These are phyloP conservation scores for Pseudopithomyces chartarum DNA, from an alignment of 2,329 filamentous ascomycete genomes.

Conservation along the genomic window DNA sequence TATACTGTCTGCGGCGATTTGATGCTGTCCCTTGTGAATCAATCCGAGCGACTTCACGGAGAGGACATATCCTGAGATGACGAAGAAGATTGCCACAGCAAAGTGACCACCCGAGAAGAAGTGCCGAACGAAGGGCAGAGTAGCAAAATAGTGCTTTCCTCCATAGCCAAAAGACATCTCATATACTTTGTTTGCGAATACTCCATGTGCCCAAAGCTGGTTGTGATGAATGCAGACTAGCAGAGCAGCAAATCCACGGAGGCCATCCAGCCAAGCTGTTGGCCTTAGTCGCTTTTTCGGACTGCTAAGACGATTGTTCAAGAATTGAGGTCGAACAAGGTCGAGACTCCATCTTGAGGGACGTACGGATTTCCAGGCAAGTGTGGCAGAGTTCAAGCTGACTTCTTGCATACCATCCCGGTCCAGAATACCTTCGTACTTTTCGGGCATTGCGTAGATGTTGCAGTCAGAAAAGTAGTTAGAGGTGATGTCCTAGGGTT, in stretches of 20 bases:
- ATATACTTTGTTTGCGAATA: slow-evolving; percentile 55
- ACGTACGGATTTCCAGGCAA: slow-evolving; percentile 33
- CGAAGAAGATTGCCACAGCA: slow-evolving; percentile 61
- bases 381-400: slow-evolving; percentile 21
- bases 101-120: slow-evolving; percentile 59
- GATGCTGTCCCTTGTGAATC: slow-evolving; percentile 49
- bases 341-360: slow-evolving; percentile 37
- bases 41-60: slow-evolving; percentile 52
- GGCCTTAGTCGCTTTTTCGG: slow-evolving; percentile 28
- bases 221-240: slow-evolving; percentile 67
- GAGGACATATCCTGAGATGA: slow-evolving; percentile 60
- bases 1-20: slow-evolving; percentile 49
- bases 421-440: slow-evolving; percentile 34
- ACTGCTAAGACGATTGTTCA: slow-evolving; percentile 22
- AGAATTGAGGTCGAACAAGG: slow-evolving; percentile 37
- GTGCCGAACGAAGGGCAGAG: slow-evolving; percentile 48
- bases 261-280: slow-evolving; percentile 60
- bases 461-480: not conserved
- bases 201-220: slow-evolving; percentile 50
- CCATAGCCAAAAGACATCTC: slow-evolving; percentile 40
- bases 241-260: slow-evolving; percentile 70
- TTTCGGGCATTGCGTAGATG: slow-evolving; percentile 31
- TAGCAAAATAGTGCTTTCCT: slow-evolving; percentile 34
- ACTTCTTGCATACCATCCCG: slow-evolving; percentile 30
- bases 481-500: no score